These are phyloP conservation scores for Umbelopsis sp. DNA, from an alignment of 371 early-diverging fungal genomes.

Conservation along the genomic window DNA sequence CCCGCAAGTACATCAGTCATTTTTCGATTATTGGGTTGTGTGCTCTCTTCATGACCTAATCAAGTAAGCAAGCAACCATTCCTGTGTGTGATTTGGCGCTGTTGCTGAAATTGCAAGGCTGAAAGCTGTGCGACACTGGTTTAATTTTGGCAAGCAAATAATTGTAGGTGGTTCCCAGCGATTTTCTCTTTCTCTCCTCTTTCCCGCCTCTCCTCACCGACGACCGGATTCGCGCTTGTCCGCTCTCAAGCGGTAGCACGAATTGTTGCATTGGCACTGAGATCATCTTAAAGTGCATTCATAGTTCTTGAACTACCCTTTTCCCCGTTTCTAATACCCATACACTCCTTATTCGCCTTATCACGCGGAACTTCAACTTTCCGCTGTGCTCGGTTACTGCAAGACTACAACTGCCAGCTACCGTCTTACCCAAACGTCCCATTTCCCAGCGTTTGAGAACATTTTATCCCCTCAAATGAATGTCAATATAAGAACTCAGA, in stretches of 20 bases:
- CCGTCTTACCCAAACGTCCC: background rate
- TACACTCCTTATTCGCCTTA: slow-evolving; percentile 6
- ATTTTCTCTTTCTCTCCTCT: background rate
- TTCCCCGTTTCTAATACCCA: background rate
- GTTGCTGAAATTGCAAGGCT: background rate
- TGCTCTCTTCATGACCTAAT: too few relatives aligned
- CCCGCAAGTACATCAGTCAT: too few relatives aligned
- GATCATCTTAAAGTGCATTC: slow-evolving; percentile 1
- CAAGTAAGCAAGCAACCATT: too few relatives aligned
- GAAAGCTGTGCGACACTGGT: background rate
- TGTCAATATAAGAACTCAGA: slow-evolving; percentile 17
- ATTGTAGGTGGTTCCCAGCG: background rate
- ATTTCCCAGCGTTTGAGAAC: too few relatives aligned
- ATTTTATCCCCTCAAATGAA: background rate
- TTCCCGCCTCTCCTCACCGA: background rate
- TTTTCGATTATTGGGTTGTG: too few relatives aligned
- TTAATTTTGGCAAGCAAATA: background rate
- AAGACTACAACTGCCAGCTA: slow-evolving; percentile 1
- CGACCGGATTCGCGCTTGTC: slow-evolving; percentile 17
- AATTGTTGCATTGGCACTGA: slow-evolving; percentile 7
- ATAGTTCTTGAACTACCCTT: slow-evolving; percentile 9
- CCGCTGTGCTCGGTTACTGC: background rate
- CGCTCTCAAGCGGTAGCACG: slow-evolving; percentile 18
- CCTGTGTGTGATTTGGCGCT: too few relatives aligned
- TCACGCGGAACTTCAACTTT: slow-evolving; percentile 8